phyloP scores from a whole-genome alignment of 352 stramenopile genomes.

The Phytophthora meadii region DNA sequence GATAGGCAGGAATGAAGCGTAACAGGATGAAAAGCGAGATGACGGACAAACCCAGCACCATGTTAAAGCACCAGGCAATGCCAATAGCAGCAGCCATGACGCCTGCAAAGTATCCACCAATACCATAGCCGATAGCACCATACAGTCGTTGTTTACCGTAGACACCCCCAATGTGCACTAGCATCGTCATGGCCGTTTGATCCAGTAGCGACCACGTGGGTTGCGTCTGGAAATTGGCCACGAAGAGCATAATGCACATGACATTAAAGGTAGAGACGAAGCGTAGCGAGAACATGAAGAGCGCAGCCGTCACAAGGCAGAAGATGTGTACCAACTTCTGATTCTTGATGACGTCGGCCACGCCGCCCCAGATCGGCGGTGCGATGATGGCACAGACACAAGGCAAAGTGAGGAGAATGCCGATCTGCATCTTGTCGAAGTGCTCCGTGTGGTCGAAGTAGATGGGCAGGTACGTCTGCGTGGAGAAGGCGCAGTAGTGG shows the following conservation, averaged over 20 bases:
- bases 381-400: constrained; percentile 77
- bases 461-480: constrained; percentile 69
- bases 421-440: constrained; percentile 83
- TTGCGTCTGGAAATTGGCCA: constrained; percentile 78
- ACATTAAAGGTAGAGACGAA: constrained; percentile 70
- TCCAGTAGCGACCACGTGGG: constrained; percentile 74
- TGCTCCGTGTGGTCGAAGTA: constrained; percentile 60
- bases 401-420: constrained; percentile 66
- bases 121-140: constrained; percentile 71
- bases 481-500: constrained; percentile 72
- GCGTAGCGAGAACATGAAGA: constrained; percentile 76
- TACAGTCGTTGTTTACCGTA: constrained; percentile 85
- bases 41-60: constrained; percentile 64
- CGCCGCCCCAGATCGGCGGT: constrained; percentile 70
- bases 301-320: constrained; percentile 60
- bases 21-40: constrained; percentile 69
- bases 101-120: constrained; percentile 69
- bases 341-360: constrained; percentile 67
- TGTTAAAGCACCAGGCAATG: constrained; percentile 84
- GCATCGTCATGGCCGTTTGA: constrained; percentile 69
- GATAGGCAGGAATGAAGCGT: constrained; percentile 53
- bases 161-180: constrained; percentile 64
- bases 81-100: constrained; percentile 64
- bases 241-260: constrained; percentile 78
- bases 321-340: constrained; percentile 73